A percentile compares a stretch with the other conserved stretches of the same genome.
Conservation (phyloP, 768 basidiomycete genomes). For the Lactarius akahatsu region DNA sequence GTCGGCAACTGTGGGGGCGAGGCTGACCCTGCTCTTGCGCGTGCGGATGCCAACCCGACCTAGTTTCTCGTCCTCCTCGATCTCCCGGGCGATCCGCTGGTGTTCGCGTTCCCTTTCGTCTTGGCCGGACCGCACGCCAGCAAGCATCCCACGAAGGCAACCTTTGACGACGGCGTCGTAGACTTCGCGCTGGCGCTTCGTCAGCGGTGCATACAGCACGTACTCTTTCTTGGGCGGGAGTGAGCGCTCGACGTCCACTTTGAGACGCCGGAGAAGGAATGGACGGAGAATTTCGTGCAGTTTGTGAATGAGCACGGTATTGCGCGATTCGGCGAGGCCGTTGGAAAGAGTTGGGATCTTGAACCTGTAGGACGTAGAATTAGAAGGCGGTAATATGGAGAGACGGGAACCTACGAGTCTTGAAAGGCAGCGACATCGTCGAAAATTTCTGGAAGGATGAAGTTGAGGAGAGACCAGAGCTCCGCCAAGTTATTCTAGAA, state of each 20-base stretch:
- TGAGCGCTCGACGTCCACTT: constrained; percentile 77
- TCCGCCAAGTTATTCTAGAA: constrained; percentile 90
- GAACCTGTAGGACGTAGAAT: constrained; percentile 48
- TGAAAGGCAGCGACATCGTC: constrained; percentile 87
- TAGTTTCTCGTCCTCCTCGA: constrained; percentile 52
- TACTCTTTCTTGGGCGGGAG: constrained; percentile 95
- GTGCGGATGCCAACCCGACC: constrained; percentile 33
- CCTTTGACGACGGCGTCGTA: constrained; percentile 80
- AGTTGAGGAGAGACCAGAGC: constrained; percentile 93
- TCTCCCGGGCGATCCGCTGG: constrained; percentile 39
- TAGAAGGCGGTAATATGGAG: neutral
- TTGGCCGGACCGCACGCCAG: constrained; percentile 31
- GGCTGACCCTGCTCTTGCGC: constrained; percentile 8
- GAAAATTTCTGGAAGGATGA: constrained; percentile 93
- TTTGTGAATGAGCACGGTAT: constrained; percentile 66
- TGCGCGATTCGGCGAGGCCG: constrained; percentile 55
- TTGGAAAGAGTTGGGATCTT: constrained; percentile 65
- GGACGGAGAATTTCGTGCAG: constrained; percentile 93
- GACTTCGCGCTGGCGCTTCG: constrained; percentile 74
- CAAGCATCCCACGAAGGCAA: constrained; percentile 58
- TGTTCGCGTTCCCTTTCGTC: constrained; percentile 37
- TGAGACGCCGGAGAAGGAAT: constrained; percentile 89
- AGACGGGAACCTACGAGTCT: constrained; percentile 58
- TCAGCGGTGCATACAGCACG: constrained; percentile 88
- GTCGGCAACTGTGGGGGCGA: constrained; percentile 38